Conservation (phyloP, 805 yeast genomes). For the Teunomyces tritomae region DNA sequence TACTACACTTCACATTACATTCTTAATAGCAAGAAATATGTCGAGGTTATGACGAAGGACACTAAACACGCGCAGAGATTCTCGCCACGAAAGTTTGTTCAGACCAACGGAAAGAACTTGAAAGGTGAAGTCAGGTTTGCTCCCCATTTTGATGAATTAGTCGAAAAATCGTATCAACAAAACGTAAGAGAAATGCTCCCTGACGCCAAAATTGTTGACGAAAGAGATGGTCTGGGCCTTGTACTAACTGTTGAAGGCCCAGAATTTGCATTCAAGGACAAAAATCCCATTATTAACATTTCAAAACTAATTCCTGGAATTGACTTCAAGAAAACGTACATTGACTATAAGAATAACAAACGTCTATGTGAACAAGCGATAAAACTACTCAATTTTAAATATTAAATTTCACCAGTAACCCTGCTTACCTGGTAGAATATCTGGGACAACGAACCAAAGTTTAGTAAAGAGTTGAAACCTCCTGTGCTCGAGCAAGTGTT, state of each 20-base stretch:
- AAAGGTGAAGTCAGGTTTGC: constrained; percentile 8
- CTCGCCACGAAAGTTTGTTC: constrained; percentile 25
- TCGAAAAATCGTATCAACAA: constrained; percentile 11
- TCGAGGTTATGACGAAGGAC: constrained; percentile 15
- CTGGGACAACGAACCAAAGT: constrained; percentile 18
- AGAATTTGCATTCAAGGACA: constrained; percentile 8
- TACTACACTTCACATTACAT: constrained; percentile 24
- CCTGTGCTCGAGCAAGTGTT: constrained; percentile 6
- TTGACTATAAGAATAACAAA: constrained; percentile 15
- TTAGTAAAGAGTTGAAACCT: constrained; percentile 12
- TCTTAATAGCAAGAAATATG: constrained; percentile 19
- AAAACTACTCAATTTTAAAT: not conserved
- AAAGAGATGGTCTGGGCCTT: constrained; percentile 5
- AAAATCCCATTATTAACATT: constrained; percentile 15
- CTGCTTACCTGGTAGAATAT: constrained; percentile 15
- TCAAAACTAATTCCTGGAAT: constrained; percentile 8
- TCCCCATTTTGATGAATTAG: constrained; percentile 9
- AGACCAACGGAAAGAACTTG: constrained; percentile 6
- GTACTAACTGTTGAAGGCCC: constrained; percentile 11
- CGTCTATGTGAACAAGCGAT: constrained; percentile 11
- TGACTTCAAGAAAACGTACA: constrained; percentile 8
- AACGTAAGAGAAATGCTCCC: constrained; percentile 11
- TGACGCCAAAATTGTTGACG: not conserved
- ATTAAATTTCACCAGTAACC: constrained; percentile 9
- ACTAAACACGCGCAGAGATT: constrained; percentile 19